phyloP scores from a whole-genome alignment of 208 protist genomes.

The Giardia muris region DNA sequence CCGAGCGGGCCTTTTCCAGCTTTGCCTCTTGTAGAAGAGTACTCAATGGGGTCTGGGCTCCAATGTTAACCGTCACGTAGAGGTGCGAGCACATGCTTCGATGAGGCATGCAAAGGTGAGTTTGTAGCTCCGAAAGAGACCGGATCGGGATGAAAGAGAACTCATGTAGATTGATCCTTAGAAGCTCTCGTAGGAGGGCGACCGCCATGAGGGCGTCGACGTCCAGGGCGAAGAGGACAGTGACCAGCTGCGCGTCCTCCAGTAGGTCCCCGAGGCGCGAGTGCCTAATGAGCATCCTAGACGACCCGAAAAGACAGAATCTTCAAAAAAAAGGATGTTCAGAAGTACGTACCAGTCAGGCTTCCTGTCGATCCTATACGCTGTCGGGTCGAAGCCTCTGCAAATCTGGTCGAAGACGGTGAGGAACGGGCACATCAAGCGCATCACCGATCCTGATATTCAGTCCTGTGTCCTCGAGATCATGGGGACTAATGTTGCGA shows the following conservation, averaged over 20 bases:
- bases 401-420: slow-evolving; percentile 29
- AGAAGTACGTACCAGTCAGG: slow-evolving; percentile 34
- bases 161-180: not conserved
- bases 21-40: not conserved
- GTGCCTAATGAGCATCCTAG: not conserved
- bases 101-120: not conserved
- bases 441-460: slow-evolving; percentile 95
- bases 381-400: slow-evolving; percentile 32
- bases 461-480: slow-evolving; percentile 91
- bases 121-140: not conserved
- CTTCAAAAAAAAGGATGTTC: slow-evolving; percentile 30
- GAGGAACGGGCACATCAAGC: slow-evolving; percentile 62
- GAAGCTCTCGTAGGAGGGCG: not conserved
- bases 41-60: not conserved
- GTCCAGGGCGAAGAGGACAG: not conserved
- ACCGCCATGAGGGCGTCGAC: not conserved
- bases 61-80: not conserved
- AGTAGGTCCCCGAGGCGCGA: not conserved
- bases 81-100: not conserved
- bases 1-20: not conserved
- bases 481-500: slow-evolving; percentile 86
- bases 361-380: slow-evolving; percentile 37
- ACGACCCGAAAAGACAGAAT: not conserved
- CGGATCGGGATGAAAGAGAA: not conserved
- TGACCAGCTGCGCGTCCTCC: not conserved